Evolutionary conservation across 257 asterid genomes (phyloP), one percentile per base, ranked within the genome.

Genomic region (Gentiana macrophylla): DNA sequence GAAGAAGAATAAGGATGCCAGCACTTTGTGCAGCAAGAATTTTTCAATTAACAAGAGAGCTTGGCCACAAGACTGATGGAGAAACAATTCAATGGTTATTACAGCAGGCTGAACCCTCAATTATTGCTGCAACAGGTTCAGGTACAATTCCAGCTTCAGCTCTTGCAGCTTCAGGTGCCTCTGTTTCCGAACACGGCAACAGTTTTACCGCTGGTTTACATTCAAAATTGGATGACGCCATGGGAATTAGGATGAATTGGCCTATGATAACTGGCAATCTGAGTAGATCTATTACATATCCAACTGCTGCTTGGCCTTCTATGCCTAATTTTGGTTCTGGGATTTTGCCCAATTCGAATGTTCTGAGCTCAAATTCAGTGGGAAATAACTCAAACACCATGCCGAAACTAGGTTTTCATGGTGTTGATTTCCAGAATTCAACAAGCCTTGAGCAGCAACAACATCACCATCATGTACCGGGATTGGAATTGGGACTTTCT

Each of bases 91-190:
- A 81, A 67, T 84, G 94, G 94, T 77, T 84, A 45, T 43, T 84
- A 44, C 94, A 81, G 68, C 94, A 84, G 52, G 68, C 94, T 0
- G 94, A 84, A 79, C 80, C 90, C 0, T 74, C 94, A 0, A 81
- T 84, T 53, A 62, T 84, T 24, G 89, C 89, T 4, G 85, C 89
- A 35, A 84, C 94, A 0, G 94, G 94, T 0, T 62, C 80, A 0
- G 94, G 94, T 3, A 84, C 94, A 0, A 73, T 81, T n/a, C 94
- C 90, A 24, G 94, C 90, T n/a, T 76, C 83, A 2, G 80, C 78
- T 53, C 52, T 79, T n/a, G 52, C 76, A 1, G 60, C 68, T 32
- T 68, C 82, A n/a, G 82, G 77, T 3, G 53, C 75, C 65, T 76
- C 82, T 56, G 74, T 75, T 67, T 79, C 82, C 1, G 78, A 79